Base-by-base conservation (phyloP, 225 moss, liverwort and hornwort genomes). In the Takakia lepidozioides region DNA sequence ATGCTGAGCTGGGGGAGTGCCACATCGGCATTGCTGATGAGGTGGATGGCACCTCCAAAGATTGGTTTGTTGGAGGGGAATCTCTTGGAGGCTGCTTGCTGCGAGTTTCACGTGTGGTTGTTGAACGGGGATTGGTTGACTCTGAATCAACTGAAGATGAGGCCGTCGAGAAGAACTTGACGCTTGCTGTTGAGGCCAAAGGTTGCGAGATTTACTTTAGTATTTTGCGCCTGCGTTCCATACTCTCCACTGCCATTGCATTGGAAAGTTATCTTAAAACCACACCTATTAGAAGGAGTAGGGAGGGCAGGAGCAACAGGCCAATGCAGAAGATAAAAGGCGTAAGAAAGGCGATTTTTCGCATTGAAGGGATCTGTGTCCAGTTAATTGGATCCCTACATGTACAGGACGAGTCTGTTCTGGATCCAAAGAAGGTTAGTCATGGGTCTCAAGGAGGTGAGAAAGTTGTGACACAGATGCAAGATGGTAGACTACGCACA, bases 371-470 rank as follows among this genome's bases (percentile, higher is more conserved):
- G 52, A 87, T 95, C 55, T 67, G 84, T 18, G 54, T 87, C 55
- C 82, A 95, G 51, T 69, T 84, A 62, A 56, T 51, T 56, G 95
- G 86, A 39, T 64, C 82, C 15, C 59, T 73, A 55, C 55, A 84
- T 52, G 70, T 82, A 21, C 84, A 82, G 52, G 82, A 86, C 47
- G 72, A 50, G 47, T 63, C 56, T 26, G 77, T 95, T 50, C 69
- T 62, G 16, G 95, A 95, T 48, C 82, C 90, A 19, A 95, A 90
- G 68, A 84, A 82, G 56, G 76, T 95, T 27, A 95, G 90, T 59
- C 82, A 69, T 67, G 90, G 95, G 56, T 72, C 48, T 58, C 87
- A 89, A 66, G 86, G 81, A 40, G 95, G 95, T 56, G 86, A 80
- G 68, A 64, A 54, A 48, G 48, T 90, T 39, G 57, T 82, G 26